Evolutionary conservation across 1,284 basidiomycete genomes (phyloP), one percentile per base, ranked within the genome.

Genomic region (Sporisorium reilianum): DNA sequence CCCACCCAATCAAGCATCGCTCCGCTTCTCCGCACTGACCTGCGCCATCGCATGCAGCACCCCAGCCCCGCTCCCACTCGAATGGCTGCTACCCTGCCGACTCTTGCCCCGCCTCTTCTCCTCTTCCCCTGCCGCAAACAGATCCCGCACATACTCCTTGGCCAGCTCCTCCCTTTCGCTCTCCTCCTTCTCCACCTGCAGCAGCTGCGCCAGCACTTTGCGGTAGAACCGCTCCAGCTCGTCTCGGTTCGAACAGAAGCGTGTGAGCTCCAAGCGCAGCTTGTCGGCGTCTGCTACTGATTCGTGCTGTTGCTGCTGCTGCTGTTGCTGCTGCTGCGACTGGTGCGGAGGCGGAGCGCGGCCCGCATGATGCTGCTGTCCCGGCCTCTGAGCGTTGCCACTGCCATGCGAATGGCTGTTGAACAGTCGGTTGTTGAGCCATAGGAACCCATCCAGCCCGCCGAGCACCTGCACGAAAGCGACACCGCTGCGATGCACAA

Each of bases 401-500:
- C 32, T 38, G 32, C 38, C 44, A 12, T 56, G 42, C 26, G 58
- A 5, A 45, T 81, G 81, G 26, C 75, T 77, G 48, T 72, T 80
- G 61, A 76, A 80, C 7, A 84, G 51, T 6, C 83, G 77, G 36
- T 84, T 84, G 59, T 81, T 79, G 14, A 84, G 65, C 83, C 83
- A 85, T 18, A 85, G 51, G 54, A 83, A 83, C 12, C 83, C 83
- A 34, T 78, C 80, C 42, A 58, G 44, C 2, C 79, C 80, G 5
- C 80, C 79, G 2, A 83, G 54, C 18, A 85, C 78, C 64, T 85
- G 83, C 8, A 83, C 81, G 45, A 85, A 85, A 0, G 81, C 81
- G 0, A 84, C 76, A 38, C 83, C 83, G 23, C 48, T 57, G 30
- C 80, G 60, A 53, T 85, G 83, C 2, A 85, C 82, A 42, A 83